A percentile compares a stretch with the other conserved stretches of the same genome.
Conservation (phyloP, 768 basidiomycete genomes). For the Suillus subalutaceus region DNA sequence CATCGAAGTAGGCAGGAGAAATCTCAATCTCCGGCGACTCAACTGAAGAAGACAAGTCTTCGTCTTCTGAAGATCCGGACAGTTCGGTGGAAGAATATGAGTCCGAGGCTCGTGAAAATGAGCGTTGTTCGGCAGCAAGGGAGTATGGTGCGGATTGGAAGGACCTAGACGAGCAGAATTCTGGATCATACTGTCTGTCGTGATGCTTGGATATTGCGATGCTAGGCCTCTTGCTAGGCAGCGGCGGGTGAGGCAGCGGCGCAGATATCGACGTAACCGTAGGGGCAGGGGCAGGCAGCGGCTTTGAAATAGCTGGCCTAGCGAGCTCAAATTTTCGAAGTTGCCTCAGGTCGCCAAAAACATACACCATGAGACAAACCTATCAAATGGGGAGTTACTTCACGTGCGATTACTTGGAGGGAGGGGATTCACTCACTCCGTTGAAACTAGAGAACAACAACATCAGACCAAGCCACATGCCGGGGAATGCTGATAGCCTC, state of each 20-base stretch:
- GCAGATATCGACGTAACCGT: constrained; percentile 16
- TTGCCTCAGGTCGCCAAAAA: constrained; percentile 80
- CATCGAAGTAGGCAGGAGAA: constrained; percentile 48
- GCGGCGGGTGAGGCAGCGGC: constrained; percentile 14
- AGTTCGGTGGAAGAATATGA: constrained; percentile 11
- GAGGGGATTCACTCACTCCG: constrained; percentile 47
- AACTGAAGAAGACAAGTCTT: constrained; percentile 18
- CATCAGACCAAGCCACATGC: constrained; percentile 70
- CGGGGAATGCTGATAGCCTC: constrained; percentile 63
- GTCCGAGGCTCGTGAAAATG: constrained; percentile 14
- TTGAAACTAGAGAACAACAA: constrained; percentile 64
- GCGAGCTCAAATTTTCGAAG: constrained; percentile 78
- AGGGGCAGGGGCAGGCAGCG: constrained; percentile 22
- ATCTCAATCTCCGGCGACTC: constrained; percentile 34
- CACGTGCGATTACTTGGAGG: neutral
- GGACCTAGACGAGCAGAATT: constrained; percentile 13
- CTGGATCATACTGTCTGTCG: constrained; percentile 10
- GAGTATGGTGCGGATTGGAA: constrained; percentile 18
- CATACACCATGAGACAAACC: constrained; percentile 73
- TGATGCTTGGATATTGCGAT: neutral
- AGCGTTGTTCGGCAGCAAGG: constrained; percentile 3
- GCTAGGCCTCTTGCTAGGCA: neutral
- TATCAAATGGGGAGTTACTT: constrained; percentile 13
- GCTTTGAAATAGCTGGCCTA: constrained; percentile 63
- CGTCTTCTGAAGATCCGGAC: constrained; percentile 24